These are phyloP conservation scores for Nitzschia sp. DNA, from an alignment of 108 stramenopile genomes.

Conservation along the genomic window DNA sequence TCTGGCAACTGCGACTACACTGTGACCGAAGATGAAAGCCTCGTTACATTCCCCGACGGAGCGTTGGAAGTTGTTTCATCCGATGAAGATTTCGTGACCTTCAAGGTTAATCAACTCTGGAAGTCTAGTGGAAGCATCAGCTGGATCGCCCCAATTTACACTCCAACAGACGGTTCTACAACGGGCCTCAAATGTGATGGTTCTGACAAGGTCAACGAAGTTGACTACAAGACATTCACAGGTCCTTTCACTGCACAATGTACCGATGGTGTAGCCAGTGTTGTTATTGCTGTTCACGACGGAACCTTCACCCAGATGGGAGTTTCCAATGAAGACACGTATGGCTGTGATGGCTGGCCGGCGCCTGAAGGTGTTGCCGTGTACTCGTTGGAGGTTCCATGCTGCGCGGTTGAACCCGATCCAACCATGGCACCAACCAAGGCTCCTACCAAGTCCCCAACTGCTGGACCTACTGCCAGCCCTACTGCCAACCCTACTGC, in stretches of 20 bases:
- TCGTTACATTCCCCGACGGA: too few relatives aligned
- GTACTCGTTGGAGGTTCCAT: too few relatives aligned
- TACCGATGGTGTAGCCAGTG: background rate
- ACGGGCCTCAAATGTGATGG: background rate
- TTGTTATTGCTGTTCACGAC: background rate
- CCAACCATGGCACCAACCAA: background rate
- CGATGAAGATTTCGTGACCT: background rate
- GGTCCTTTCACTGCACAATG: background rate
- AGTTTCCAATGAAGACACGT: too few relatives aligned
- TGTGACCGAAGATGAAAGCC: too few relatives aligned
- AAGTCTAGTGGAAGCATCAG: background rate
- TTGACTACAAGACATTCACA: background rate
- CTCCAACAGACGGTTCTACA: background rate
- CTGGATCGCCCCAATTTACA: background rate
- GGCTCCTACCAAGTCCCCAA: background rate
- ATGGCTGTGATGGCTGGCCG: too few relatives aligned
- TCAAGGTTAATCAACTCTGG: slow-evolving; percentile 5
- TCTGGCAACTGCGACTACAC: background rate
- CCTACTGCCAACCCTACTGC: slow-evolving; percentile 4
- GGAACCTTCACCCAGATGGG: background rate
- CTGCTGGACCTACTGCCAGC: background rate
- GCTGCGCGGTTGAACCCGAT: background rate
- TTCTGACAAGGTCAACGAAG: too few relatives aligned
- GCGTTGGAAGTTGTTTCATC: too few relatives aligned
- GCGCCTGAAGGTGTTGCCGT: background rate